Evolutionary conservation across 768 basidiomycete species (phyloP).

Genomic region (Gautieria morchelliformis): DNA sequence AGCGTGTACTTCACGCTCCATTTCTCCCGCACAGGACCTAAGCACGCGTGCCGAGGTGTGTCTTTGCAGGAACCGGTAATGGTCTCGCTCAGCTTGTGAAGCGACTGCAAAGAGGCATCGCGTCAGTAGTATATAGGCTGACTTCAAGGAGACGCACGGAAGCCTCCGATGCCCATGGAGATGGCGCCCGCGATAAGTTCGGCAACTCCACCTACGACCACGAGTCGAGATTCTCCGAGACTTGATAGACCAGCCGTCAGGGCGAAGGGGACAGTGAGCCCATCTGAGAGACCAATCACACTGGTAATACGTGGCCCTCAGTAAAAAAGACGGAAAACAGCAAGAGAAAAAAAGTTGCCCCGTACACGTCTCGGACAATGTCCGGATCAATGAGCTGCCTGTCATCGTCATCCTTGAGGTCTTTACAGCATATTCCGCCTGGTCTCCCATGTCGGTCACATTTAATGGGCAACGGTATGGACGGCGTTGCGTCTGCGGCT

Average conservation of each 20-base stretch:
- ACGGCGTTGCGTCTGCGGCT: constrained; percentile 24
- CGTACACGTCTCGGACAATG: constrained; percentile 78
- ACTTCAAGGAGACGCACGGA: constrained; percentile 32
- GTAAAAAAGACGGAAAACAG: background rate
- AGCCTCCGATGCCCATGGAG: constrained; percentile 97
- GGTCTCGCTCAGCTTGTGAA: constrained; percentile 92
- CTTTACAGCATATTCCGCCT: constrained; percentile 79
- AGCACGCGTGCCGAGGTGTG: constrained; percentile 75
- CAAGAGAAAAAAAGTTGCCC: constrained; percentile 6
- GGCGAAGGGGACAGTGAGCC: constrained; percentile 87
- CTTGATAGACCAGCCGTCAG: constrained; percentile 83
- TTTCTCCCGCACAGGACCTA: constrained; percentile 86
- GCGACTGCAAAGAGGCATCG: constrained; percentile 37
- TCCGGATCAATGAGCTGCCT: constrained; percentile 80
- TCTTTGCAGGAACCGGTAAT: constrained; percentile 72
- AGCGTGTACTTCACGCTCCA: constrained; percentile 89
- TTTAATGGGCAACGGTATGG: constrained; percentile 42
- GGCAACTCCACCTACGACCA: constrained; percentile 88
- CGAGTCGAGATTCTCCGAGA: constrained; percentile 81
- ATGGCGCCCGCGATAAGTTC: constrained; percentile 96
- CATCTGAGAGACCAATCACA: constrained; percentile 85
- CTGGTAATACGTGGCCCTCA: constrained; percentile 18
- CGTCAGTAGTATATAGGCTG: background rate
- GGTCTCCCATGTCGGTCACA: constrained; percentile 45
- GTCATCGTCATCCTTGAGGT: constrained; percentile 71